Evolutionary conservation across 2,329 filamentous ascomycete genomes (phyloP).

Genomic region (Hymenoscyphus albidus): DNA sequence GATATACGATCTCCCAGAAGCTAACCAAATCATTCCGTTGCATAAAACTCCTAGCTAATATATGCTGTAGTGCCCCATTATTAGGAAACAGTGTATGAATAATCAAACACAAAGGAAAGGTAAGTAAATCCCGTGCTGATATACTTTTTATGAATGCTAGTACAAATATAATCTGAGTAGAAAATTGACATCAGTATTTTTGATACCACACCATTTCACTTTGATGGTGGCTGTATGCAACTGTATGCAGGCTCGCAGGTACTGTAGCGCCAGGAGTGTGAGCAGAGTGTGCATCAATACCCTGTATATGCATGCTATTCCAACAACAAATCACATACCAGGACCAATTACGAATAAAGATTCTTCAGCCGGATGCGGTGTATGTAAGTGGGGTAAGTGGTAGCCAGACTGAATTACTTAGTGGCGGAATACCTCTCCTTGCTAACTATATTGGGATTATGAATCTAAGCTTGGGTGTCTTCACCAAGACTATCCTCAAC

Average conservation of each 20-base stretch:
- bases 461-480: too few relatives aligned
- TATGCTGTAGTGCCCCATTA: too few relatives aligned
- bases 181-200: neutral
- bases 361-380: neutral
- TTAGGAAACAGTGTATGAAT: neutral
- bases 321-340: neutral
- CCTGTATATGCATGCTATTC: neutral
- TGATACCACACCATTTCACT: neutral
- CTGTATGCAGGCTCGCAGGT: neutral
- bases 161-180: neutral
- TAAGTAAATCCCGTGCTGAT: neutral
- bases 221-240: neutral
- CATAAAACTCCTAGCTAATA: neutral
- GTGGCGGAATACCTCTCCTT: too few relatives aligned
- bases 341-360: neutral
- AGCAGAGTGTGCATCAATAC: neutral
- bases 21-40: neutral
- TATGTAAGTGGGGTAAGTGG: too few relatives aligned
- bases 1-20: neutral
- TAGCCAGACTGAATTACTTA: too few relatives aligned
- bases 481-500: too few relatives aligned
- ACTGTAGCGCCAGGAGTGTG: neutral
- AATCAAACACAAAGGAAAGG: neutral
- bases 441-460: too few relatives aligned
- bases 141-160: neutral